Base-by-base conservation (phyloP, 495 filamentous ascomycete species). In the Penicillium turbatum region DNA sequence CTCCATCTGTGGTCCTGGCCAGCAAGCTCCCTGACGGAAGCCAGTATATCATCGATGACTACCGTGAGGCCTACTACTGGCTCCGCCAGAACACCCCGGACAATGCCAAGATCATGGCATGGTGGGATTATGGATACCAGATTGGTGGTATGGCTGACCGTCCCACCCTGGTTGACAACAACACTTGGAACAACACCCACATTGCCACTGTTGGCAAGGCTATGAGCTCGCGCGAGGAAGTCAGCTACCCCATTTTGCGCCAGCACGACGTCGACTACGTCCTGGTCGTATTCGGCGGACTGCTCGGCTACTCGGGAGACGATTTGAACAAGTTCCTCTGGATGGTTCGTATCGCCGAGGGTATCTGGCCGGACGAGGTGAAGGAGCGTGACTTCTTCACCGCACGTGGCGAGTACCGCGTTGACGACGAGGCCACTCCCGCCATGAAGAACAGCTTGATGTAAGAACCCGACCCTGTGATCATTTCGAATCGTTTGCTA, bases 101-200 rank as follows among this genome's bases (percentile, higher is more conserved):
- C 41, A 87, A 96, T 64, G 92, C 95, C 61, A 99, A 99, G 82
- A 88, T 99, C 64, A 97, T 97, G 95, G 92, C 90, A 13, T 99
- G 95, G 95, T 99, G 95, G 95, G 95, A 99, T 67, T 99, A 99
- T 60, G 95, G 95, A 46, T 99, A 99, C 74, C 95, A 99, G 73
- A 99, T 99, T 67, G 95, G 95, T 74, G 95, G 95, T 53, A 99
- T 99, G 95, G 95, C 95, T 32, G 95, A 99, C 70, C 85, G 95
- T 21, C 91, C 95, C 34, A 99, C 95, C 0, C 79, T 99, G 36
- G 95, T 99, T 16, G 95, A 99, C 75, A 99, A 99, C 76, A 99
- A 99, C 72, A 99, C 95, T 13, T 99, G 95, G 95, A 99, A 99
- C 75, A 99, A 99, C 75, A 99, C 95, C 11, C 95, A 99, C 69